These are phyloP conservation scores for Heimioporus sp. DNA, from an alignment of 768 basidiomycete species.

Conservation along the genomic window DNA sequence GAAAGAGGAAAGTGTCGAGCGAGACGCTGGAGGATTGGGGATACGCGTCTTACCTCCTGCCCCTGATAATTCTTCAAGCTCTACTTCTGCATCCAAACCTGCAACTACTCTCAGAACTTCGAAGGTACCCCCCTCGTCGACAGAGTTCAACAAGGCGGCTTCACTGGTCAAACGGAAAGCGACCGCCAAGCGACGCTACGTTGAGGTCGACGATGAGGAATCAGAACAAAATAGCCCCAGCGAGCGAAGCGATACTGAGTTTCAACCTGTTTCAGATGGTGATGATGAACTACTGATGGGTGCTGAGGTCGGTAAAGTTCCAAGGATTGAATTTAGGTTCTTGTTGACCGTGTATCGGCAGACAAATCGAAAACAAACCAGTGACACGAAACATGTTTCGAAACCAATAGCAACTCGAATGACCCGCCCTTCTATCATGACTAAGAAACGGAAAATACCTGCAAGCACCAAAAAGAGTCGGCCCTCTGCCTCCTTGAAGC, in stretches of 20 bases:
- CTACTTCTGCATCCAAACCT: constrained; percentile 9
- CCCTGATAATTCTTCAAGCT: constrained; percentile 12
- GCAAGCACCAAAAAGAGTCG: constrained; percentile 12
- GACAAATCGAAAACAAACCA: constrained; percentile 41
- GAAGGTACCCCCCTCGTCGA: constrained; percentile 4
- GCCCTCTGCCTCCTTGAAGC: neutral
- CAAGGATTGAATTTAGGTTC: neutral
- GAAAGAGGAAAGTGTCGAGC: constrained; percentile 57
- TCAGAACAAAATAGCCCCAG: constrained; percentile 17
- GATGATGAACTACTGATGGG: constrained; percentile 65
- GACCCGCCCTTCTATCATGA: neutral
- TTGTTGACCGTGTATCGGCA: constrained; percentile 17
- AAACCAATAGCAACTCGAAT: constrained; percentile 5
- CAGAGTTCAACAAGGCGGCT: neutral
- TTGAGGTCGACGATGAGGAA: constrained; percentile 33
- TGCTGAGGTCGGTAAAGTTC: constrained; percentile 43
- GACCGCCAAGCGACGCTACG: constrained; percentile 23
- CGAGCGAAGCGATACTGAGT: constrained; percentile 10
- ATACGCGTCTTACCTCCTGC: constrained; percentile 8
- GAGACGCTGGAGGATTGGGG: constrained; percentile 24
- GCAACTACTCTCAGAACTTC: constrained; percentile 6
- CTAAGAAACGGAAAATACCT: constrained; percentile 23
- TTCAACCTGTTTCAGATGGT: constrained; percentile 36
- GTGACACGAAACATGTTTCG: constrained; percentile 27
- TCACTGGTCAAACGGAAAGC: constrained; percentile 21